Percentiles rank a stretch among this genome's conserved stretches.
Evolutionary conservation across 2,329 filamentous ascomycete genomes (phyloP).

Genomic region (Phialophora macrospora): DNA sequence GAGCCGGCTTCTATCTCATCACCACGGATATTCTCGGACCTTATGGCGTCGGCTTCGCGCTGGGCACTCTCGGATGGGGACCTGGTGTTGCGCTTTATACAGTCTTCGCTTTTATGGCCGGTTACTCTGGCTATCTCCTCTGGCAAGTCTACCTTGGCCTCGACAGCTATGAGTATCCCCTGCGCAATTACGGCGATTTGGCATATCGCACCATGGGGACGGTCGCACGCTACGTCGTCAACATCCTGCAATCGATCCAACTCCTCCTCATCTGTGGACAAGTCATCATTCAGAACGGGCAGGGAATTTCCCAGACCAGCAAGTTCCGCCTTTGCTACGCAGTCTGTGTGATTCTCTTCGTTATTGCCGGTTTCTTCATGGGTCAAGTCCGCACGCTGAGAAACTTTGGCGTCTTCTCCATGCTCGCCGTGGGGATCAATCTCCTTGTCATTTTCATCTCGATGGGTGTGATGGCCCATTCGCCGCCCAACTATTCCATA

Average conservation of each 20-base stretch:
- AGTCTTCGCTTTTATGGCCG: constrained; percentile 50
- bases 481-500: constrained; percentile 41
- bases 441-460: constrained; percentile 42
- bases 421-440: constrained; percentile 42
- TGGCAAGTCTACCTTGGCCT: constrained; percentile 54
- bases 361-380: constrained; percentile 40
- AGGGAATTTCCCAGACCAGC: constrained; percentile 36
- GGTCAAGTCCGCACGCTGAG: constrained; percentile 43
- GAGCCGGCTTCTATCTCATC: constrained; percentile 57
- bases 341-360: constrained; percentile 41
- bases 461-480: constrained; percentile 43
- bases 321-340: constrained; percentile 37
- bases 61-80: constrained; percentile 48
- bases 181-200: constrained; percentile 55
- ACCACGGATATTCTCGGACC: constrained; percentile 57
- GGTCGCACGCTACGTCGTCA: constrained; percentile 54
- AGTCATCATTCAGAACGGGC: constrained; percentile 38
- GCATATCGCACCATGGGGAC: constrained; percentile 56
- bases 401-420: constrained; percentile 41
- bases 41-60: constrained; percentile 47
- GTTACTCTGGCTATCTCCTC: constrained; percentile 55
- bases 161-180: constrained; percentile 55
- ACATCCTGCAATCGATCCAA: constrained; percentile 56
- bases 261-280: constrained; percentile 45
- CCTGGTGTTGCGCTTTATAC: constrained; percentile 56